Conservation (phyloP, 306 rosid species). For the Alnus rubra region DNA sequence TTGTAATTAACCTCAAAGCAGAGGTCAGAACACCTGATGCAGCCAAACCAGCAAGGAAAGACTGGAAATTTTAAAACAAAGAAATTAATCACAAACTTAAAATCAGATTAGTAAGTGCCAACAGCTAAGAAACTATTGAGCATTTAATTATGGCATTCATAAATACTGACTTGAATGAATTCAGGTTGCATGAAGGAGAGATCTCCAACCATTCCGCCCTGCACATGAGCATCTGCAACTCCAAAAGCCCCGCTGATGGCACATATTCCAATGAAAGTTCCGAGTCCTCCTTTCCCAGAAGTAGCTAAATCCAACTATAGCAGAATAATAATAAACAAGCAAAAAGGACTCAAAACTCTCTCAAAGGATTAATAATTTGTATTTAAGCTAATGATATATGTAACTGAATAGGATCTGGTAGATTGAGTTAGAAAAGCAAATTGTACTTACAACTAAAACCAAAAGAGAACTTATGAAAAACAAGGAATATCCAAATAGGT, state of each 20-base stretch:
- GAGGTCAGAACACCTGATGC: conserved; percentile 90
- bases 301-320: conserved; percentile 85
- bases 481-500: conserved; percentile 61
- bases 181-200: conserved; percentile 78
- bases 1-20: conserved; percentile 73
- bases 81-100: background rate
- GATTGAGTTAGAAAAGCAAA: background rate
- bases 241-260: conserved; percentile 69
- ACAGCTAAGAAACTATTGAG: background rate
- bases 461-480: conserved; percentile 54
- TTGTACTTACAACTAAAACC: conserved; percentile 59
- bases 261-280: conserved; percentile 74
- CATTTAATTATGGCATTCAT: background rate
- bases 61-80: conserved; percentile 46
- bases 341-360: conserved; percentile 1
- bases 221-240: conserved; percentile 82
- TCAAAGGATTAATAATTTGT: conserved; percentile 5
- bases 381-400: background rate
- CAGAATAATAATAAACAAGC: conserved; percentile 12
- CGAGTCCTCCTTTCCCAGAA: conserved; percentile 85
- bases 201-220: conserved; percentile 97
- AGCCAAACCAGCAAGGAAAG: conserved; percentile 80
- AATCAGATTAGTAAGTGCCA: background rate
- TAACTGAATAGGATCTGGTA: conserved; percentile 2
- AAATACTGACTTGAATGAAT: conserved; percentile 64